Evolutionary conservation across 352 stramenopile genomes (phyloP), one percentile per base, ranked within the genome.

Genomic region (Pseudoperonospora humuli): DNA sequence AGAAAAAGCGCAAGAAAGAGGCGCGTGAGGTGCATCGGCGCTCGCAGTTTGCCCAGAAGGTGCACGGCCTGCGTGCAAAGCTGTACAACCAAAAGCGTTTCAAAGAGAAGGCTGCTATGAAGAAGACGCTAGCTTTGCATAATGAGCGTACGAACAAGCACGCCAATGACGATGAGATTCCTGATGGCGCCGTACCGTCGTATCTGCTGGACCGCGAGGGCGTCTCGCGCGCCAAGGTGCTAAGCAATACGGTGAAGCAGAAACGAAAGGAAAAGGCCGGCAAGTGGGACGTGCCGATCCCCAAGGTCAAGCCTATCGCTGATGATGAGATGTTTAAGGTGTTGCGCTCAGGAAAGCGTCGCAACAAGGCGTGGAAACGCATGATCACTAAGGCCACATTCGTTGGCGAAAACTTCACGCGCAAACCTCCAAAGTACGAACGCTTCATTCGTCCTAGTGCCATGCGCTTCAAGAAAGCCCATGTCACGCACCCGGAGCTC

Each of bases 321-420:
- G 97, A 99, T 75, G 95, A 98, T 64, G 97, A 99, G 75, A 99
- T 99, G 96, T 99, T 99, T 73, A 98, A 98, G 74, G 88, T 98
- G 25, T 69, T 99, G 54, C 82, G 87, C 20, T 98, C 94, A 13
- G 97, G 96, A 34, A 98, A 97, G 57, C 94, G 96, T 21, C 93
- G 96, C 59, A 97, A 93, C 66, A 93, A 92, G 73, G 67, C 76
- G 20, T 93, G 81, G 81, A 91, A 93, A 64, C 76, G 81, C 50
- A 93, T 91, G 79, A 89, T 92, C 57, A 92, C 77, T 37, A 95
- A 90, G 60, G 79, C 84, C 26, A 99, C 96, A 24, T 99, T 99
- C 64, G 96, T 99, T n/a, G 97, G 96, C 39, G 95, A 99, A 41
- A 96, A 95, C 61, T 99, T 98, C 57, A 99, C 96, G 38, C 87